Base-by-base conservation (phyloP, 2,329 filamentous ascomycete species). In the Hymenoscyphus fraxineus region DNA sequence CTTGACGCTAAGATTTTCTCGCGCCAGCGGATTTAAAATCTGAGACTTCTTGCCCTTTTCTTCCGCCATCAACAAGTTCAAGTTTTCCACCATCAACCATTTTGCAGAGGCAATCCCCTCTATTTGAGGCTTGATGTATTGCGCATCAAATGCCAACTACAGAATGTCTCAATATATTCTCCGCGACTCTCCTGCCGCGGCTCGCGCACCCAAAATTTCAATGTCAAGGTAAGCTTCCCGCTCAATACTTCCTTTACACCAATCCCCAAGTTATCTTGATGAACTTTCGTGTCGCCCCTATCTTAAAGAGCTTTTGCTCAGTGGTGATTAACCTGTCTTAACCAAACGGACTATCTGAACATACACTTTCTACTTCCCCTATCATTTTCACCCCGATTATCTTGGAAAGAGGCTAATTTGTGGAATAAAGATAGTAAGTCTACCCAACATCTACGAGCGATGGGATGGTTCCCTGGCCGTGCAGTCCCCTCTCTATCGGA, bases 321-420 rank as follows among this genome's bases (percentile, higher is more conserved):
- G 79, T 85, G 82, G 81, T 85, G 83, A 85, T 80, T 76, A 80
- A 84, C 82, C 82, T 79, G 82, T 84, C 82, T 80, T 78, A 57
- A 78, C 82, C 82, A 85, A 84, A 83, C 78, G 81, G 82, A 84
- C 80, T 75, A 70, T 75, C 81, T 83, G 80, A 83, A 35, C 27
- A 56, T 27, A 60, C n/a, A 13, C 76, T 60, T 67, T 68, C 54
- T 51, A 22, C 44, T 51, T 51, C 19, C 19, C 44, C 19, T 19
- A 51, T 51, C n/a, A 19, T 22, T 10, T 16, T 19, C 19, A 51
- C 9, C 19, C 10, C 10, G 19, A 22, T 51, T 27, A 3, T 51
- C 7, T 47, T 19, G 44, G n/a, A 3, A n/a, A 51, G 1, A 22
- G 32, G 60, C 60, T 62, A 58, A 62, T 57, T 41, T 61, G 40